A percentile compares a stretch with the other conserved stretches of the same genome.
phyloP scores from a whole-genome alignment of 495 filamentous ascomycete genomes.

The Xylaria castorea region DNA sequence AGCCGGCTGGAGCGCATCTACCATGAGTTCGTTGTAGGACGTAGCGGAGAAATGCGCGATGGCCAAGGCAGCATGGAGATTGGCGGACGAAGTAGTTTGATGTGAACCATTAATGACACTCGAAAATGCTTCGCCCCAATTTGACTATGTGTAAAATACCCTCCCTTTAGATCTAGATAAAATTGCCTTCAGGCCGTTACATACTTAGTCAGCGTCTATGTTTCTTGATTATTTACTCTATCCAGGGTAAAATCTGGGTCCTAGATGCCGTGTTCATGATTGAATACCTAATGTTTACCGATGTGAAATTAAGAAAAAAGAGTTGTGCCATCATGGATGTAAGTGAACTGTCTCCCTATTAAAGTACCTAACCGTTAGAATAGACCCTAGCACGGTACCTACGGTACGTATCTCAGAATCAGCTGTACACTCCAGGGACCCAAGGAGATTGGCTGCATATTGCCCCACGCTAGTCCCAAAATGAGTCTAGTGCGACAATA shows the following conservation, averaged over 20 bases:
- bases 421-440: not conserved
- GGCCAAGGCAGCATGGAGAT: conserved; percentile 90
- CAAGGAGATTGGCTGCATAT: conserved; percentile 6
- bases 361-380: not conserved
- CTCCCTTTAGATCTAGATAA: not conserved
- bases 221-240: not conserved
- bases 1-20: conserved; percentile 80
- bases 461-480: conserved; percentile 1
- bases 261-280: not conserved
- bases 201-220: not conserved
- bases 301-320: not conserved
- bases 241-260: not conserved
- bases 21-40: conserved; percentile 85
- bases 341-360: too few relatives aligned
- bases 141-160: not conserved
- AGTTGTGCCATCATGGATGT: not conserved
- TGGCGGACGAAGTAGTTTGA: conserved; percentile 89
- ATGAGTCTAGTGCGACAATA: conserved; percentile 8
- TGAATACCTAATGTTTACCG: not conserved
- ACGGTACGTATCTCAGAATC: not conserved
- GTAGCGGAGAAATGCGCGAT: conserved; percentile 92
- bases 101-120: conserved; percentile 56
- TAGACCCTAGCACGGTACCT: not conserved
- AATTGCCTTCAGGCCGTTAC: not conserved
- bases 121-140: not conserved